Evolutionary conservation across 768 basidiomycete species (phyloP), one percentile per base, ranked within the genome.

Genomic region (Leucogyrophana mollusca): DNA sequence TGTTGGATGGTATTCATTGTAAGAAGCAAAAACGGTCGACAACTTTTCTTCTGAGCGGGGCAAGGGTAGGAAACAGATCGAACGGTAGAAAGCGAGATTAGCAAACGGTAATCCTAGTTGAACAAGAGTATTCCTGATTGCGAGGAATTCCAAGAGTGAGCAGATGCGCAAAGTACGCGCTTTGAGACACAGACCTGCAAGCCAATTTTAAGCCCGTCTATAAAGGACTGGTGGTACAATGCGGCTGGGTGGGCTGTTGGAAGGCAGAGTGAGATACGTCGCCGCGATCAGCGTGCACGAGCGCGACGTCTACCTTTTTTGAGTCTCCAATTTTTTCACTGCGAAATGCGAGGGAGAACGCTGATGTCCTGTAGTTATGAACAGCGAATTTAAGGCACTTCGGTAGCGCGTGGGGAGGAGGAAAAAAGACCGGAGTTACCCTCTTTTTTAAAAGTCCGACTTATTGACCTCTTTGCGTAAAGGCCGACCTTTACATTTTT

Each of bases 191-290:
- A n/a, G 47, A 70, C 84, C 85, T 82, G 80, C 73, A 73, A 83
- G 78, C 78, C 76, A 77, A 78, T 76, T 83, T 82, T 79, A 74
- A 77, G 81, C 79, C 81, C 75, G 80, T 85, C 82, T 83, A 82
- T 58, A 74, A 77, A 74, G 78, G 77, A 80, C 71, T 88, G 86
- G 74, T 89, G 83, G 62, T 90, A 90, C 87, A 90, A 79, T 75
- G 72, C 68, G 77, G 78, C 75, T 72, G 66, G 61, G 69, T 61
- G 66, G 71, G 73, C 77, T 71, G 45, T 13, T 14, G 47, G 49
- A 49, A 43, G 63, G 63, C 59, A 44, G 59, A 44, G 44, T 55
- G 49, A 46, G 34, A 42, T 39, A 52, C 56, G 50, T 53, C 54
- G n/a, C 38, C 46, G 27, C 27, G 52, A 57, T 36, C 17, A 52